Percentiles rank a stretch among this genome's conserved stretches.
phyloP scores from a whole-genome alignment of 2,329 filamentous ascomycete species.

The Grosmannia clavigera region DNA sequence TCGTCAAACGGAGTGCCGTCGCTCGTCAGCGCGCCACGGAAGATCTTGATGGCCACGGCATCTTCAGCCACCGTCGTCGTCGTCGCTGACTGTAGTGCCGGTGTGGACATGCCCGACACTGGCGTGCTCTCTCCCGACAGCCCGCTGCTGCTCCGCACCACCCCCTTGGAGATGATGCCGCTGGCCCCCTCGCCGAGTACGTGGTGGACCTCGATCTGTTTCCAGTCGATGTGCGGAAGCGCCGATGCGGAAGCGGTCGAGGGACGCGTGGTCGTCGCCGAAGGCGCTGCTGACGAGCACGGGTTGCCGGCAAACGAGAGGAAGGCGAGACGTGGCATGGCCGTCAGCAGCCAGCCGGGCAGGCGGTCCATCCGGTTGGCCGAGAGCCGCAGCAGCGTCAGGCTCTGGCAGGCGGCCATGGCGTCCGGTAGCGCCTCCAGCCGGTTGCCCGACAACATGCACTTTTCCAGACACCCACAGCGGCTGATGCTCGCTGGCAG shows the following conservation, averaged over 20 bases:
- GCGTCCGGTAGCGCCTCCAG: conserved; percentile 25
- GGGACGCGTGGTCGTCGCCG: background rate
- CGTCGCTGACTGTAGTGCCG: background rate
- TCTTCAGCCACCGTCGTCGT: conserved; percentile 12
- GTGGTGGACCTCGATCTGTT: conserved; percentile 25
- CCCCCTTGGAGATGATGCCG: conserved; percentile 30
- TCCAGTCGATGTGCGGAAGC: conserved; percentile 28
- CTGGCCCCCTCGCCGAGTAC: conserved; percentile 32
- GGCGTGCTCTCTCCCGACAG: conserved; percentile 5
- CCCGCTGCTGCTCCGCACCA: conserved; percentile 10
- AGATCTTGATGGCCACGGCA: conserved; percentile 33
- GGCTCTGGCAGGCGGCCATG: conserved; percentile 30
- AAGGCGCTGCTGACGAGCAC: conserved; percentile 18
- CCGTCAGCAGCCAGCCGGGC: conserved; percentile 28
- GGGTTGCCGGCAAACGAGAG: conserved; percentile 36
- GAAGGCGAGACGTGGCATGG: conserved; percentile 31
- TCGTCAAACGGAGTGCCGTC: conserved; percentile 36
- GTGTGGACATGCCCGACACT: background rate
- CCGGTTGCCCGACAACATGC: conserved; percentile 35
- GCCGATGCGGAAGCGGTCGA: conserved; percentile 3
- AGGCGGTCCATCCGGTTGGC: conserved; percentile 26
- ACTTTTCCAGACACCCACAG: conserved; percentile 31
- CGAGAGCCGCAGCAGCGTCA: conserved; percentile 30
- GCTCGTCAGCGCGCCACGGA: conserved; percentile 32
- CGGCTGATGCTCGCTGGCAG: conserved; percentile 29